These are phyloP conservation scores for Polytrichum formosum DNA, from an alignment of 225 moss, liverwort and hornwort genomes.

Conservation along the genomic window DNA sequence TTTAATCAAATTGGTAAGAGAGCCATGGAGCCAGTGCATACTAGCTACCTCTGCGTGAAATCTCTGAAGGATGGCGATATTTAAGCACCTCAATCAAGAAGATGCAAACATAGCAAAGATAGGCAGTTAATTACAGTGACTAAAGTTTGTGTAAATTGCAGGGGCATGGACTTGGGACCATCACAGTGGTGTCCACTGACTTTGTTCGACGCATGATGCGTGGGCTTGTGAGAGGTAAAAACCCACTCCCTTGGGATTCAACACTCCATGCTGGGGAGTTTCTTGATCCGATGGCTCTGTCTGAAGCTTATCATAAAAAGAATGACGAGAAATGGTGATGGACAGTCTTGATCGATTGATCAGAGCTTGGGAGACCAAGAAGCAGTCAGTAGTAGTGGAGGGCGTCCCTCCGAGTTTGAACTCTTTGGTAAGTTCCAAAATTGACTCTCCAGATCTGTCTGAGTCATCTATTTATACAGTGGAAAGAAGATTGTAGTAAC, in stretches of 20 bases:
- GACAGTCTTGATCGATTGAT: slow-evolving; percentile 86
- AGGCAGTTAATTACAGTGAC: background rate
- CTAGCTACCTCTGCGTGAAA: no score
- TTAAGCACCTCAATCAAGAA: background rate
- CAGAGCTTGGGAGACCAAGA: slow-evolving; percentile 81
- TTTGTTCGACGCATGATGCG: slow-evolving; percentile 99
- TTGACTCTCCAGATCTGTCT: slow-evolving; percentile 8
- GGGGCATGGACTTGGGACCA: slow-evolving; percentile 90
- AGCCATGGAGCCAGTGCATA: no score
- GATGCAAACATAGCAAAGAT: background rate
- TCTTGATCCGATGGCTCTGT: slow-evolving; percentile 63
- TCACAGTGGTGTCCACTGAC: slow-evolving; percentile 97
- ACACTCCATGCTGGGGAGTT: slow-evolving; percentile 94
- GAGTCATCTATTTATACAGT: background rate
- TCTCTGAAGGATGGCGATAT: background rate
- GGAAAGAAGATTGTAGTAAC: no score
- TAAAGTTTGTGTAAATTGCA: slow-evolving; percentile 28
- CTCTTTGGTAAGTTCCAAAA: slow-evolving; percentile 60
- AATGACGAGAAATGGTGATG: slow-evolving; percentile 86
- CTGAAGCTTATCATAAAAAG: slow-evolving; percentile 63
- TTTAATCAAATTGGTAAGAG: no score
- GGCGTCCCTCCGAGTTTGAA: slow-evolving; percentile 94
- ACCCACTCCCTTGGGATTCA: slow-evolving; percentile 83
- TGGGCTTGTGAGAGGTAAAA: slow-evolving; percentile 79
- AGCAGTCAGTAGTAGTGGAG: slow-evolving; percentile 92